phyloP scores from a whole-genome alignment of 768 basidiomycete species.

The Termitomyces sp. region DNA sequence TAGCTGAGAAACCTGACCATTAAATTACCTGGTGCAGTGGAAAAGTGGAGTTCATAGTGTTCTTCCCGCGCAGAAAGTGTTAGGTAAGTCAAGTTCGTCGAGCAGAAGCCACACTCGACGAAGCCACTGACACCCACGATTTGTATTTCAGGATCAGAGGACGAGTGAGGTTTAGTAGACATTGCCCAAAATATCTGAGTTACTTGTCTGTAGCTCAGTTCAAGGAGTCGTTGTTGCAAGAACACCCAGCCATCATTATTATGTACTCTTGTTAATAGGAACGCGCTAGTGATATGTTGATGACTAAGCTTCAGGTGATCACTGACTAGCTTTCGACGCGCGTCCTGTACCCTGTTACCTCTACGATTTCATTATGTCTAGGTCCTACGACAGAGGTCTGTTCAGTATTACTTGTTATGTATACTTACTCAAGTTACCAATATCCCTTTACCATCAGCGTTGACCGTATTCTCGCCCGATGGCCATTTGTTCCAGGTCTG shows the following conservation, averaged over 20 bases:
- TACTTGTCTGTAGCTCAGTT: neutral
- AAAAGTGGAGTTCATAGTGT: conserved; percentile 55
- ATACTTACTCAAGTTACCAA: neutral
- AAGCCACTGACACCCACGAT: neutral
- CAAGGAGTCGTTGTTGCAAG: no score
- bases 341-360: conserved; percentile 26
- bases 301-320: conserved; percentile 5
- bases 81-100: conserved; percentile 31
- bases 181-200: neutral
- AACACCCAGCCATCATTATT: no score
- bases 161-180: neutral
- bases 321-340: conserved; percentile 32
- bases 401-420: neutral
- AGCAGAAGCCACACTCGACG: conserved; percentile 49
- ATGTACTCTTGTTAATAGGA: no score
- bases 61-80: conserved; percentile 32
- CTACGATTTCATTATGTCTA: conserved; percentile 56
- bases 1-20: neutral
- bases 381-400: conserved; percentile 95
- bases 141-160: conserved; percentile 6
- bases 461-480: conserved; percentile 98
- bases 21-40: conserved; percentile 7
- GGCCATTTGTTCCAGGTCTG: conserved; percentile 95
- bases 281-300: conserved; percentile 6
- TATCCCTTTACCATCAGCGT: conserved; percentile 42